phyloP scores from a whole-genome alignment of 768 basidiomycete genomes.

The Rhodosporidiobolus sp. region DNA sequence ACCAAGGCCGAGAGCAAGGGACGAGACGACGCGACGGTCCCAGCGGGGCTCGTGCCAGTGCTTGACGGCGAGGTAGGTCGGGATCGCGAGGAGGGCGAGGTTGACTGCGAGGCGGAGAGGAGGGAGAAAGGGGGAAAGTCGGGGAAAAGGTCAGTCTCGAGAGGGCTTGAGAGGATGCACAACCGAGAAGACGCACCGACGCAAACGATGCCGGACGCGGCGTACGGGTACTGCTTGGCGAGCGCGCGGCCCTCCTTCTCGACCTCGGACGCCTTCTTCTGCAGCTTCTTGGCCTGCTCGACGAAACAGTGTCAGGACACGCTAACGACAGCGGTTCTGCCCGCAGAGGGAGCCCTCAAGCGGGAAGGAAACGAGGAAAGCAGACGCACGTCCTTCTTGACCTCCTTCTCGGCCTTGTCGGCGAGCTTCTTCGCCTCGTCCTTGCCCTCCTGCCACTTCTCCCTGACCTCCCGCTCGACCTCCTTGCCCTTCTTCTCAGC shows the following conservation, averaged over 20 bases:
- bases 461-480: slow-evolving; percentile 37
- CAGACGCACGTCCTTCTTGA: slow-evolving; percentile 17
- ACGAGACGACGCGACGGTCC: slow-evolving; percentile 49
- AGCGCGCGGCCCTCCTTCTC: slow-evolving; percentile 30
- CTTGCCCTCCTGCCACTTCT: slow-evolving; percentile 11
- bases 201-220: slow-evolving; percentile 49
- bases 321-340: too few species aligned
- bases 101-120: slow-evolving; percentile 44
- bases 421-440: slow-evolving; percentile 15
- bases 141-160: background rate
- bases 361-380: background rate
- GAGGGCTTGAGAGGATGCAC: too few species aligned
- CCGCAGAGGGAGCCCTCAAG: too few species aligned
- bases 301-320: background rate
- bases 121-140: too few species aligned
- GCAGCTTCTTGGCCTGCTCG: slow-evolving; percentile 32
- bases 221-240: slow-evolving; percentile 43
- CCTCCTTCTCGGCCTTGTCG: slow-evolving; percentile 21
- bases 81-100: slow-evolving; percentile 46
- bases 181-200: slow-evolving; percentile 39
- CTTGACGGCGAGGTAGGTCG: slow-evolving; percentile 49
- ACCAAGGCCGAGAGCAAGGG: slow-evolving; percentile 47
- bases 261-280: slow-evolving; percentile 22
- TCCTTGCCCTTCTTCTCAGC: slow-evolving; percentile 44
- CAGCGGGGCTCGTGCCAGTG: slow-evolving; percentile 50